These are phyloP conservation scores for Microcos paniculata DNA, from an alignment of 345 rosid genomes.

Conservation along the genomic window DNA sequence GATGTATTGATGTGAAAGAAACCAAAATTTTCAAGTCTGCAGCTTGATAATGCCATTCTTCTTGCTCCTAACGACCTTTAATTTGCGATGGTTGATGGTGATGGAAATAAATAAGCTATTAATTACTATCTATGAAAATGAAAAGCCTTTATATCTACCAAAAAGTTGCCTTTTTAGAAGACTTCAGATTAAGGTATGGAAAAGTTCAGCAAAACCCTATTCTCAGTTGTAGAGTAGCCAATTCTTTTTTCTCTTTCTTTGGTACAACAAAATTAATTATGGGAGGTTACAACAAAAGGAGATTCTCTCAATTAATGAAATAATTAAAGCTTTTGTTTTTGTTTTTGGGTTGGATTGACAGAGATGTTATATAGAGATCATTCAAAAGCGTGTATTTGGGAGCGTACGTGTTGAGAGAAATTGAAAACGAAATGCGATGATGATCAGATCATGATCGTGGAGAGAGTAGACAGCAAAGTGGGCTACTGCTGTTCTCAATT, in stretches of 20 bases:
- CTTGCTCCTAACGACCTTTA: background rate
- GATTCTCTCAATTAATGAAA: no score
- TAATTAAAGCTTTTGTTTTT: background rate
- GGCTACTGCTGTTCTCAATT: background rate
- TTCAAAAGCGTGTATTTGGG: background rate
- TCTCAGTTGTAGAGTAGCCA: no score
- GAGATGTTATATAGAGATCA: background rate
- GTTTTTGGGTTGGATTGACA: background rate
- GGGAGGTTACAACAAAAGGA: no score
- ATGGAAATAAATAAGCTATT: no score
- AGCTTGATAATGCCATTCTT: background rate
- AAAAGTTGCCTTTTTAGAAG: background rate
- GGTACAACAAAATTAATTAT: no score
- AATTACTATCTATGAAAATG: no score
- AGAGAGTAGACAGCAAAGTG: background rate
- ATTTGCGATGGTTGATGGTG: no score
- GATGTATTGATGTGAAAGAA: background rate
- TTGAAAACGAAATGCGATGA: background rate
- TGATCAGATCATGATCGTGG: no score
- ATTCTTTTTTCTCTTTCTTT: no score
- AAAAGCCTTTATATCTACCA: background rate
- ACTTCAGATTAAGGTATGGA: background rate
- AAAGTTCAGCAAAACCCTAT: no score
- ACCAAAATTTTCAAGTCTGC: background rate
- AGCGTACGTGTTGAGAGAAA: background rate